phyloP scores from a whole-genome alignment of 352 stramenopile genomes.

The Globisporangium carolinianum region DNA sequence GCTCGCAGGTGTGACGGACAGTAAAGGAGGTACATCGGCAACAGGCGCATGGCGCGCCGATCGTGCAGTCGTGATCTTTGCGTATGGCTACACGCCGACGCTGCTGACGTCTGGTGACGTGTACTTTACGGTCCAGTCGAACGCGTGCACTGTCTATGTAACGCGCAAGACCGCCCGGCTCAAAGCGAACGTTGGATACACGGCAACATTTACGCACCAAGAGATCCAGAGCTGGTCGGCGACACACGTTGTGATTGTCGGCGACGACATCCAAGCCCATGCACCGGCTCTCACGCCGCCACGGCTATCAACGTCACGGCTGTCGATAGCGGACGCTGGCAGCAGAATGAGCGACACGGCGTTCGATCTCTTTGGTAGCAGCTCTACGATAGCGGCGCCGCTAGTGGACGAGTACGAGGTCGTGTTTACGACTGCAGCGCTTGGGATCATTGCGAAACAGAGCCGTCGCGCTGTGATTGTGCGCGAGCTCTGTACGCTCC shows the following conservation, averaged over 20 bases:
- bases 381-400: constrained; percentile 1
- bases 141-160: constrained; percentile 77
- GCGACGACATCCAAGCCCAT: constrained; percentile 64
- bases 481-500: constrained; percentile 46
- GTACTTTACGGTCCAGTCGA: constrained; percentile 78
- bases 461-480: constrained; percentile 56
- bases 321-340: neutral
- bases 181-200: constrained; percentile 72
- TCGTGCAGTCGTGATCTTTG: constrained; percentile 68
- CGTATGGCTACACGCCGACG: constrained; percentile 81
- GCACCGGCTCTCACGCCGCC: constrained; percentile 11
- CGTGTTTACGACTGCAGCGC: constrained; percentile 40
- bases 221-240: constrained; percentile 77
- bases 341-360: neutral
- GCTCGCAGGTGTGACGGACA: constrained; percentile 42
- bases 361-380: constrained; percentile 11
- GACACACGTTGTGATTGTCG: constrained; percentile 73
- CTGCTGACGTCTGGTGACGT: constrained; percentile 77
- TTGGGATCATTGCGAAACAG: constrained; percentile 73
- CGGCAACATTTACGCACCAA: constrained; percentile 77
- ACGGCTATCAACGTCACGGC: neutral
- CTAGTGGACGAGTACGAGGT: constrained; percentile 65
- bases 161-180: constrained; percentile 73
- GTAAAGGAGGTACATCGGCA: neutral
- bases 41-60: constrained; percentile 51